These are phyloP conservation scores for Endoconidiophora polonica DNA, from an alignment of 2,329 filamentous ascomycete genomes.

Conservation along the genomic window DNA sequence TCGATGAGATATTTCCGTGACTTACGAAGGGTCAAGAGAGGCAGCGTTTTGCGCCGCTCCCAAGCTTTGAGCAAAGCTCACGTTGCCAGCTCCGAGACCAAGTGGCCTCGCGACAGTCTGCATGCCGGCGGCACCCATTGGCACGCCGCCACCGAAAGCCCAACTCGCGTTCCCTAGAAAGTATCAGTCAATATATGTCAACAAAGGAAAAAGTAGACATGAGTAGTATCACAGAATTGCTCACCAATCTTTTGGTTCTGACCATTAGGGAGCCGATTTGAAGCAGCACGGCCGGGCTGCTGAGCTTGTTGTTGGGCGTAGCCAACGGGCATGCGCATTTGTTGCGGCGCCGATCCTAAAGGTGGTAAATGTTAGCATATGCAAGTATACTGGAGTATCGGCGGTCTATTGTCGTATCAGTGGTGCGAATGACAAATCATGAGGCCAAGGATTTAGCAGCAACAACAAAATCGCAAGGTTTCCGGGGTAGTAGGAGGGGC, in stretches of 20 bases:
- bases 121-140: slow-evolving; percentile 40
- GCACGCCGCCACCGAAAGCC: slow-evolving; percentile 45
- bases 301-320: slow-evolving; percentile 44
- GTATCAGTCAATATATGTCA: neutral
- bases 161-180: slow-evolving; percentile 28
- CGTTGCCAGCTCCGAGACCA: slow-evolving; percentile 32
- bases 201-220: neutral
- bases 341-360: slow-evolving; percentile 42
- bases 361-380: slow-evolving; percentile 13
- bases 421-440: too few relatives aligned
- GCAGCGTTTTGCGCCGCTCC: slow-evolving; percentile 45
- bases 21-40: slow-evolving; percentile 48
- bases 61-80: slow-evolving; percentile 51
- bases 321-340: slow-evolving; percentile 42
- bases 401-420: too few relatives aligned
- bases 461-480: too few relatives aligned
- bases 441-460: too few relatives aligned
- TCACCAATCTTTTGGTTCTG: slow-evolving; percentile 48
- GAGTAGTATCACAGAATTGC: neutral
- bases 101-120: slow-evolving; percentile 34
- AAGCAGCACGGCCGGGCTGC: slow-evolving; percentile 31
- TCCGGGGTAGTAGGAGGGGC: too few relatives aligned
- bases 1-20: neutral
- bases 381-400: neutral
- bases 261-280: slow-evolving; percentile 41